Evolutionary conservation across 2,329 filamentous ascomycete genomes (phyloP).

Genomic region (Thelonectria blattea): DNA sequence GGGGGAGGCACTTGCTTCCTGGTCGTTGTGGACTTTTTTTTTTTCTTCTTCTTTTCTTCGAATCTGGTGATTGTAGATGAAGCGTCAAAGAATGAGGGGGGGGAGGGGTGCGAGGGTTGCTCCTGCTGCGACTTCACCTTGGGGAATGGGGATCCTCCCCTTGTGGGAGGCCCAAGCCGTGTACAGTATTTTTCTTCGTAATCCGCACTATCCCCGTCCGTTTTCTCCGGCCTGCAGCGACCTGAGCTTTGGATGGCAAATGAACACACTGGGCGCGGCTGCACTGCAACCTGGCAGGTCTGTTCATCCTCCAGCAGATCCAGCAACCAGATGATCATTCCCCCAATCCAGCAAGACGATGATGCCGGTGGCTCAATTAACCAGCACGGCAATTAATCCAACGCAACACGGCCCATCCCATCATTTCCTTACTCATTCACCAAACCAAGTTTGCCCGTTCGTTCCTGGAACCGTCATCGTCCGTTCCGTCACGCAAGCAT

Average conservation of each 20-base stretch:
- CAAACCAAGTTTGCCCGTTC: neutral
- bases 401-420: neutral
- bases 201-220: neutral
- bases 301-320: neutral
- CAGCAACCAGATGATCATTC: slow-evolving; percentile 2
- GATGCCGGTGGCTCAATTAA: slow-evolving; percentile 9
- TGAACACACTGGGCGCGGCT: neutral
- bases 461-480: neutral
- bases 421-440: neutral
- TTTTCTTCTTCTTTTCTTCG: neutral
- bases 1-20: neutral
- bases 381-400: neutral
- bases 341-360: slow-evolving; percentile 7
- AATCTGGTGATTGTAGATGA: neutral
- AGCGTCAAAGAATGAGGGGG: neutral
- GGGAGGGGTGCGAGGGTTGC: neutral
- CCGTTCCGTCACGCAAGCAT: slow-evolving; percentile 16
- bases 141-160: neutral
- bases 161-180: neutral
- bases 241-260: too few relatives aligned
- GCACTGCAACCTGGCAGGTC: neutral
- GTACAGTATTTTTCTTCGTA: neutral
- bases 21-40: neutral
- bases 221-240: too few relatives aligned
- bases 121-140: neutral